Evolutionary conservation across 139 green algal species (phyloP).

Genomic region (Gonium pectorale): DNA sequence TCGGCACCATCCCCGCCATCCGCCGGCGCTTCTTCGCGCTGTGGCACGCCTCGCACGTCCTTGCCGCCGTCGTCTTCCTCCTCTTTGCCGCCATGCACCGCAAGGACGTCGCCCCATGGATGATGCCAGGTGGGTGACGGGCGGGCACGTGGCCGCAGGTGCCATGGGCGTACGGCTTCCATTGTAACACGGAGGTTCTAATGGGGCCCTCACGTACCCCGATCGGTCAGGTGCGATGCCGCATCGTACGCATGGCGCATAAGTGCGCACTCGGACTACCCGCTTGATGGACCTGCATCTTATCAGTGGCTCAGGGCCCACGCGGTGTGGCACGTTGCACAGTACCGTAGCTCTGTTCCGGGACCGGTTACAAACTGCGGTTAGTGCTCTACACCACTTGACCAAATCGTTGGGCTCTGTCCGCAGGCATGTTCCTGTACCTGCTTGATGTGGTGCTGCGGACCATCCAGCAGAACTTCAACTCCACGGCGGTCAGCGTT

Average conservation of each 20-base stretch:
- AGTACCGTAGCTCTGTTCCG: too few relatives aligned
- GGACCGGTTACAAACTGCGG: neutral
- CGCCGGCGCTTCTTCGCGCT: slow-evolving; percentile 25
- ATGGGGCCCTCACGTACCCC: neutral
- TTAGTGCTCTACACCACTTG: neutral
- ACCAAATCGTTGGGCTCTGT: neutral
- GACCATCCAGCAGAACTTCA: too few relatives aligned
- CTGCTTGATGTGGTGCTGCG: too few relatives aligned
- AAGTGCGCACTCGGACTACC: too few relatives aligned
- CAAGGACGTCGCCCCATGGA: slow-evolving; percentile 31
- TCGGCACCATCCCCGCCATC: slow-evolving; percentile 6
- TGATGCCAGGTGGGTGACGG: slow-evolving; percentile 21
- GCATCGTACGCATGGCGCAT: neutral
- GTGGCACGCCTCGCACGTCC: slow-evolving; percentile 7
- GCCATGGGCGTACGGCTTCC: neutral
- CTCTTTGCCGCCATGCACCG: slow-evolving; percentile 41
- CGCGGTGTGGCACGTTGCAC: too few relatives aligned
- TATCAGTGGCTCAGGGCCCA: too few relatives aligned
- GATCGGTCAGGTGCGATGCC: neutral
- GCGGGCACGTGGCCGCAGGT: neutral
- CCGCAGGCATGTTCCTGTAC: too few relatives aligned
- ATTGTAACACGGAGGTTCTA: neutral
- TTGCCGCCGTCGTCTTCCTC: slow-evolving; percentile 10
- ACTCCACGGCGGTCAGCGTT: too few relatives aligned
- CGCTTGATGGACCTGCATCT: too few relatives aligned